Conservation (phyloP, 306 rosid species). For the Castanopsis chinensis region DNA sequence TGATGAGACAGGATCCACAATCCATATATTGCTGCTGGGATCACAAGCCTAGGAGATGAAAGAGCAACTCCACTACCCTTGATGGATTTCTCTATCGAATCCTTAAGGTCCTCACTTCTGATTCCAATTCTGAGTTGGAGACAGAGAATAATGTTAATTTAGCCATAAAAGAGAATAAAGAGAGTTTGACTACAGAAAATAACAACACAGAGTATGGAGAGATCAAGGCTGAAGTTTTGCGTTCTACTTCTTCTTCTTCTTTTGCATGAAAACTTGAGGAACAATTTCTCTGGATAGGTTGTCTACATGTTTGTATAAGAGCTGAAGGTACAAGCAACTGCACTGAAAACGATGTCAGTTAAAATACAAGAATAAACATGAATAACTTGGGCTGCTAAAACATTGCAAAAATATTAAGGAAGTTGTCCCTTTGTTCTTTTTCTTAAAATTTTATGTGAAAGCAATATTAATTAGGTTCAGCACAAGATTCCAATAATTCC, state of each 20-base stretch:
- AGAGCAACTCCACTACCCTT: constrained; percentile 76
- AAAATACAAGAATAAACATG: constrained; percentile 16
- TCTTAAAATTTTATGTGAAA: neutral
- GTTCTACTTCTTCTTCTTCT: constrained; percentile 67
- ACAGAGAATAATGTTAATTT: neutral
- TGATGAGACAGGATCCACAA: constrained; percentile 70
- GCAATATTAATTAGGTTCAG: neutral
- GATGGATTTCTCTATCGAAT: constrained; percentile 61
- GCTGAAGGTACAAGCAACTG: constrained; percentile 93
- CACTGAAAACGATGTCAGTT: constrained; percentile 29
- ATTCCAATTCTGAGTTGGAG: constrained; percentile 75
- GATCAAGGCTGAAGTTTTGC: constrained; percentile 21
- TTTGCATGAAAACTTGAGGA: constrained; percentile 74
- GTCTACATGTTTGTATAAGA: constrained; percentile 74
- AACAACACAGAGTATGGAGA: neutral
- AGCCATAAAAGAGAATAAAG: constrained; percentile 15
- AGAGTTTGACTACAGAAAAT: constrained; percentile 24
- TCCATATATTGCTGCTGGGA: constrained; percentile 82
- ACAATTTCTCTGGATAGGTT: constrained; percentile 66
- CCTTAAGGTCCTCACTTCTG: constrained; percentile 81
- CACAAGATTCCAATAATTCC: neutral
- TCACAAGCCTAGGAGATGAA: constrained; percentile 92
- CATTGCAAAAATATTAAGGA: neutral
- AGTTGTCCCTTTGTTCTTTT: neutral
- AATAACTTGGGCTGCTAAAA: constrained; percentile 2